phyloP scores from a whole-genome alignment of 306 rosid genomes.

The Mimosa bimucronata region DNA sequence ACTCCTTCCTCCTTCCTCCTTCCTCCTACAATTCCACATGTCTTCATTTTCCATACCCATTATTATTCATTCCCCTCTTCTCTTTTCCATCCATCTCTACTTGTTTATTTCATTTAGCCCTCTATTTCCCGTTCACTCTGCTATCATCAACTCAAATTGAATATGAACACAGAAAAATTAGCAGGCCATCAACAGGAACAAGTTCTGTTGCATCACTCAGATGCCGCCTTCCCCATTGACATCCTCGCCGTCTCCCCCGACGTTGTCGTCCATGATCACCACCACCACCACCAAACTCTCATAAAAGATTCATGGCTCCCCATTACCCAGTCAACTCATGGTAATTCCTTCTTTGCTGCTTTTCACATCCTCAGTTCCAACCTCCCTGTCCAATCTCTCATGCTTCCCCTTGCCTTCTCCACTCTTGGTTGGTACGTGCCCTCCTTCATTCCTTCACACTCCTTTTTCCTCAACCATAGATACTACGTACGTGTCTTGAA shows the following conservation, averaged over 20 bases:
- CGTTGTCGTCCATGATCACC: not conserved
- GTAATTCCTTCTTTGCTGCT: constrained; percentile 44
- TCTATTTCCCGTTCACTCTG: too few species aligned
- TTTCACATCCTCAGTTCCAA: constrained; percentile 60
- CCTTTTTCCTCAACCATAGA: not conserved
- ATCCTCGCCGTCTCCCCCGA: not conserved
- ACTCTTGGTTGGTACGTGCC: constrained; percentile 71
- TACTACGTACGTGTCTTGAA: too few species aligned
- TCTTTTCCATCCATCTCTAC: not conserved
- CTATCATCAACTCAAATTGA: not conserved
- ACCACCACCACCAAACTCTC: constrained; percentile 32
- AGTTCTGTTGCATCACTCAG: constrained; percentile 11
- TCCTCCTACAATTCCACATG: too few species aligned
- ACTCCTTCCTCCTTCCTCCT: not conserved
- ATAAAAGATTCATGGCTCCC: constrained; percentile 68
- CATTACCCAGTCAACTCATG: constrained; percentile 63
- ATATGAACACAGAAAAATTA: constrained; percentile 24
- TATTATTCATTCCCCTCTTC: too few species aligned
- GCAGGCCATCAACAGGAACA: constrained; percentile 6
- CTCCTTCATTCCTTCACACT: not conserved
- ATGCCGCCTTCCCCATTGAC: constrained; percentile 5
- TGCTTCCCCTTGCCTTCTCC: constrained; percentile 64
- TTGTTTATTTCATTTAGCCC: too few species aligned
- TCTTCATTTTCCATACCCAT: not conserved
- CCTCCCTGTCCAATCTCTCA: constrained; percentile 61